Base-by-base conservation (phyloP, 2,329 filamentous ascomycete species). In the Stagonosporopsis vannaccii region DNA sequence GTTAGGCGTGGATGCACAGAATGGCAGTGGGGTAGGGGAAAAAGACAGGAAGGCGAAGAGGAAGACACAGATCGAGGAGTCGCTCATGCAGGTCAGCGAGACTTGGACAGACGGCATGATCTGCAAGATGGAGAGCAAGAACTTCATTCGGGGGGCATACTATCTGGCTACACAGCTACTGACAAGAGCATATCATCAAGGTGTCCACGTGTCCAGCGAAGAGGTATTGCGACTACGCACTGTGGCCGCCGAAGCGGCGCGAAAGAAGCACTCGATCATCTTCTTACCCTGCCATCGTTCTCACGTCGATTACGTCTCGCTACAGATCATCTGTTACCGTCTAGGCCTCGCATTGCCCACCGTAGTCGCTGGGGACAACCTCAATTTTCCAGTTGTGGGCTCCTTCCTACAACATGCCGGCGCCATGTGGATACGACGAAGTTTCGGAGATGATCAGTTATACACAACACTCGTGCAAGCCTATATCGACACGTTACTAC, bases 51-150 rank as follows among this genome's bases (percentile, higher is more conserved):
- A 60, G 47, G 85, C 89, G 67, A 81, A 82, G 45, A 87, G 87
- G 58, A 82, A 95, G 47, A 84, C 86, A 47, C 86, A 90, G 66
- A 85, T 98, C 52, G 87, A 92, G 70, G 81, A 82, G 33, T 88
- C 88, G 55, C 80, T 99, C 41, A 83, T 87, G 51, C 88, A 97
- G 70, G 88, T 97, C 4, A 90, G 91, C 4, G 91, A 95, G 61
- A 88, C 89, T 63, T 88, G 95, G 84, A 91, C 92, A 22, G 92
- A 97, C 71, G 87, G 89, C 61, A 98, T 99, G 95, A 97, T 99
- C 60, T 98, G 94, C 84, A 99, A 99, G 78, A 94, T 98, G 84
- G 95, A 99, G 77, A 96, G 90, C 81, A 96, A 93, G 73, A 81
- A 86, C 2, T 98, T 98, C 71, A 97, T 99, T 65, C 83, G 95